Percentiles rank a stretch among this genome's conserved stretches.
Conservation (phyloP, 2,329 filamentous ascomycete species). For the Beauveria scarabaeidicola region DNA sequence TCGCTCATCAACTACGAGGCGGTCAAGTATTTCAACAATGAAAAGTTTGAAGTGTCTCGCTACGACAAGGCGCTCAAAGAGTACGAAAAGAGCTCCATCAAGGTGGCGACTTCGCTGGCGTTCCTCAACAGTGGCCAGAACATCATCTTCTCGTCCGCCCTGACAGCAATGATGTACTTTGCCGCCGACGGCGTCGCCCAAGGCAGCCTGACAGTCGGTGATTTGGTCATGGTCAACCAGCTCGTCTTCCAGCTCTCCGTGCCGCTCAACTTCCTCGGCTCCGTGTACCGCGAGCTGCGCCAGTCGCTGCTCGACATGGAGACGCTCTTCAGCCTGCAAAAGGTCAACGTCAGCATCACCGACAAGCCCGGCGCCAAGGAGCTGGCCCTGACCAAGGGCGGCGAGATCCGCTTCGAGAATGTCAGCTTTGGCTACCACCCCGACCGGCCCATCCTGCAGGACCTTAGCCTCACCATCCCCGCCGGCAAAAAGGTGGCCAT, state of each 20-base stretch:
- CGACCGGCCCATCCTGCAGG: slow-evolving; percentile 77
- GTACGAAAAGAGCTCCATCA: slow-evolving; percentile 93
- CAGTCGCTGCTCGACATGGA: slow-evolving; percentile 98
- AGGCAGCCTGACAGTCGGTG: slow-evolving; percentile 79
- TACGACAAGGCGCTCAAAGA: slow-evolving; percentile 80
- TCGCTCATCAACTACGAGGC: slow-evolving; percentile 98
- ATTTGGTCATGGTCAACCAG: slow-evolving; percentile 98
- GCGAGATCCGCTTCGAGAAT: slow-evolving; percentile 89
- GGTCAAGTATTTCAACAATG: slow-evolving; percentile 99
- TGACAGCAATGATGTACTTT: slow-evolving; percentile 98
- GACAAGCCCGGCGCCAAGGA: slow-evolving; percentile 68
- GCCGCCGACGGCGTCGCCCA: slow-evolving; percentile 80
- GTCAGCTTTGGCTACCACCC: slow-evolving; percentile 88
- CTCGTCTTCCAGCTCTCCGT: slow-evolving; percentile 96
- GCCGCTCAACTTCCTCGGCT: slow-evolving; percentile 95
- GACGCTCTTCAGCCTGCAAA: slow-evolving; percentile 93
- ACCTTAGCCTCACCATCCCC: slow-evolving; percentile 81
- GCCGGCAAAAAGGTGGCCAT: slow-evolving; percentile 94
- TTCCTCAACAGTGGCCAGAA: slow-evolving; percentile 94
- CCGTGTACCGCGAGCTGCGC: slow-evolving; percentile 89
- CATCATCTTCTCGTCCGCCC: slow-evolving; percentile 87
- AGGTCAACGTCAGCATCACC: slow-evolving; percentile 81
- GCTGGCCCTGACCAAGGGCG: slow-evolving; percentile 64
- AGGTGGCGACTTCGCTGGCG: slow-evolving; percentile 87
- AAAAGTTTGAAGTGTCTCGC: slow-evolving; percentile 82